Evolutionary conservation across 108 stramenopile species (phyloP).

Genomic region (Fistulifera pelliculosa): DNA sequence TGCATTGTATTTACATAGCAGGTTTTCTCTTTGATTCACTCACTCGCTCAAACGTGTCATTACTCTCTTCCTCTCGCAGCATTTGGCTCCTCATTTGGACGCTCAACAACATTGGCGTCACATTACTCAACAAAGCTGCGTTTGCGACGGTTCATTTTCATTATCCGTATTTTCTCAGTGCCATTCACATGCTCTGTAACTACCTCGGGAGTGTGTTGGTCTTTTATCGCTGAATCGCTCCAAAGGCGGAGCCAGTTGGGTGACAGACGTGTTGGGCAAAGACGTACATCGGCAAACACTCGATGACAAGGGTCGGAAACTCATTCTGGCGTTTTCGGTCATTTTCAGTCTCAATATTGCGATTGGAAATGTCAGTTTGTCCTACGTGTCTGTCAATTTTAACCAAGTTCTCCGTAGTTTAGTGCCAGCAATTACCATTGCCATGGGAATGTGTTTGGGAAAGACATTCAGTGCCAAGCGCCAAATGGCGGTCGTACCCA

Average conservation of each 20-base stretch:
- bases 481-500: slow-evolving; percentile 44
- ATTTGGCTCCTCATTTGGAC: slow-evolving; percentile 11
- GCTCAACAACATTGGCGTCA: slow-evolving; percentile 75
- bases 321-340: slow-evolving; percentile 55
- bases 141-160: slow-evolving; percentile 73
- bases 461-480: slow-evolving; percentile 35
- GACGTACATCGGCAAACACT: slow-evolving; percentile 37
- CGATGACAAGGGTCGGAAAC: slow-evolving; percentile 33
- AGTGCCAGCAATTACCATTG: slow-evolving; percentile 68
- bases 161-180: slow-evolving; percentile 80
- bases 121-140: slow-evolving; percentile 80
- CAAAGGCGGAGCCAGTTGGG: neutral
- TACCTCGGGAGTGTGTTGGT: slow-evolving; percentile 37
- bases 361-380: slow-evolving; percentile 71
- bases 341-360: slow-evolving; percentile 83
- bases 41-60: no score
- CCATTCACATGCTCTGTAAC: slow-evolving; percentile 83
- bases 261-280: slow-evolving; percentile 34
- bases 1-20: no score
- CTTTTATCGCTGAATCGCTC: slow-evolving; percentile 23
- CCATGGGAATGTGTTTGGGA: slow-evolving; percentile 43
- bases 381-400: slow-evolving; percentile 78
- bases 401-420: slow-evolving; percentile 77
- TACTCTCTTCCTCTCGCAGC: neutral
- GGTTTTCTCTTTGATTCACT: no score